Base-by-base conservation (phyloP, 768 basidiomycete genomes). In the Mycena latifolia region DNA sequence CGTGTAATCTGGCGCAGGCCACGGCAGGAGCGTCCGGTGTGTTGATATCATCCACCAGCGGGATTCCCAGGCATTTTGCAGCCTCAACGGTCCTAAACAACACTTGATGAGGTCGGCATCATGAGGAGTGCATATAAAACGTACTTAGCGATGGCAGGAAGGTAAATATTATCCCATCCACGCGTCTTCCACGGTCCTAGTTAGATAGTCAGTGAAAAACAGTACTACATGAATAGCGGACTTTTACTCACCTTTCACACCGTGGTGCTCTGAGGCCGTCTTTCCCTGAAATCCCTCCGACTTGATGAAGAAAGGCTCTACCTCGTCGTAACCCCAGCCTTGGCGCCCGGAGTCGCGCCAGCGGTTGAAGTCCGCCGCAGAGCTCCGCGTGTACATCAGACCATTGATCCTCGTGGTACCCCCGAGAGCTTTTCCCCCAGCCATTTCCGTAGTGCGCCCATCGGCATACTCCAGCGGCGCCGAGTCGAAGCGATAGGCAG, bases 341-440 rank as follows among this genome's bases (percentile, higher is more conserved):
- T 69, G 68, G 17, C 71, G 52, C 3, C 78, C 77, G 7, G 61
- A 43, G 18, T 33, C 48, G 10, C 55, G 52, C 78, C 77, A 80
- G 17, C 65, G 52, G 27, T 79, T 71, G 33, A 75, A 78, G 25
- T 79, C 77, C n/a, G 66, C 73, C 1, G 76, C 73, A 28, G 71
- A 62, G 0, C 71, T 71, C 1, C 77, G 69, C 6, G 74, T 74
- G 57, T 78, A 79, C 33, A 74, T 27, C 54, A 75, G 70, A 10
- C 66, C 73, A 39, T 79, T 80, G 55, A 79, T 72, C 46, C 68
- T 65, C 15, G 77, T 71, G 0, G 70, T 62, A 20, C 78, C 78
- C 0, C 78, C 78, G 5, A 79, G 72, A 6, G 70, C 75, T 31
- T 77, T 74, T 5, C 75, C 77, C 0, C 68, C 65, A 10, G 72